Base-by-base conservation (phyloP, 805 yeast genomes). In the Metschnikowia picachoensis region DNA sequence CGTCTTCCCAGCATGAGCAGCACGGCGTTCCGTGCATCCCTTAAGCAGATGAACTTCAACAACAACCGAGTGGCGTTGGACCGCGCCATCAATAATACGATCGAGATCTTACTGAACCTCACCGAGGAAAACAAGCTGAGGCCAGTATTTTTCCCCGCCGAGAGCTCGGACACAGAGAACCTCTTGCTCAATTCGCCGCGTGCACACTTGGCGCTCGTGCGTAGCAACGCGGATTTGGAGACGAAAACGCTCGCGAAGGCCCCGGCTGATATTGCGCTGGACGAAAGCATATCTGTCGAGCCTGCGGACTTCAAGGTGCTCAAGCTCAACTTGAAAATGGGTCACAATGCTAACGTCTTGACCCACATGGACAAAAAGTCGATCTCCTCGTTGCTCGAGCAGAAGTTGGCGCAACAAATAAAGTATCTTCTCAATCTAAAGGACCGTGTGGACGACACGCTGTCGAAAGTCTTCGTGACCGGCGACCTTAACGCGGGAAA, bases 401-500 rank as follows among this genome's bases (percentile, higher is more conserved):
- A 82, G 37, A 87, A 87, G 58, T 73, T 92, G 16, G 57, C 70
- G 11, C 83, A 79, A 49, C 83, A 85, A 15, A 65, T 79, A 10
- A 80, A 79, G 53, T 97, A 91, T 60, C 68, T 92, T 41, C 57
- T 68, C 8, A 79, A 90, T 14, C 70, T 95, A 50, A 81, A 82
- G 52, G 94, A 84, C 41, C 77, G 99, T 55, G 83, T 94, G 13
- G 94, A 85, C 53, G 97, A 95, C 58, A 88, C 94, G 0, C 78
- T 92, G 0, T 91, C 98, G 2, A 92, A 92, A 58, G 97, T 94
- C 1, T 82, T 94, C 50, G 91, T 94, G 33, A 95, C 99, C 2
- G 99, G 99, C 42, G 99, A 94, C 64, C 76, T 94, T 54, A 94
- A 94, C 61, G 86, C 99, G 0, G 99, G 99, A 3, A 94, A 94